These are phyloP conservation scores for Globisporangium alternatum DNA, from an alignment of 352 stramenopile species.

Conservation along the genomic window DNA sequence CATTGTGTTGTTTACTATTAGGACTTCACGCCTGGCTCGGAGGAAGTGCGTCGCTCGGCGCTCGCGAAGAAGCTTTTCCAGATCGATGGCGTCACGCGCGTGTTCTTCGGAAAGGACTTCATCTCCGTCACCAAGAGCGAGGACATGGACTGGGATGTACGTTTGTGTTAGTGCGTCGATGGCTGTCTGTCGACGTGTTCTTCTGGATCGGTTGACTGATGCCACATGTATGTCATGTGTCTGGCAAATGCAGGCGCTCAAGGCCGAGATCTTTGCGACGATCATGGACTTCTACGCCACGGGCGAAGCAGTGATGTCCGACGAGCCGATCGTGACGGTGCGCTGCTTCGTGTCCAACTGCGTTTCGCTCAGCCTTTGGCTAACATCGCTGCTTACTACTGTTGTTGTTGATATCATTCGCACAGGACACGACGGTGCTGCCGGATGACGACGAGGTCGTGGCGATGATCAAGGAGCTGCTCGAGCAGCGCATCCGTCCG, in stretches of 20 bases:
- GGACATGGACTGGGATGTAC: constrained; percentile 91
- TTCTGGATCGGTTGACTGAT: not conserved
- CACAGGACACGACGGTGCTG: constrained; percentile 91
- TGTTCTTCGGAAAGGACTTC: constrained; percentile 98
- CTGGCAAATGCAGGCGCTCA: constrained; percentile 45
- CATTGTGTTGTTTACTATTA: constrained; percentile 19
- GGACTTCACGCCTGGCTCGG: constrained; percentile 82
- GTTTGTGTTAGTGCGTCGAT: constrained; percentile 19
- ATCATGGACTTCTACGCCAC: constrained; percentile 98
- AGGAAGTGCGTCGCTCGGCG: constrained; percentile 90
- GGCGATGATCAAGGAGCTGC: constrained; percentile 99
- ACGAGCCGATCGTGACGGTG: constrained; percentile 80
- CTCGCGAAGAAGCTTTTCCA: constrained; percentile 96
- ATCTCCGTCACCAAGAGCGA: constrained; percentile 98
- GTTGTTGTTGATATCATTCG: not conserved
- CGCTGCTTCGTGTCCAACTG: constrained; percentile 5
- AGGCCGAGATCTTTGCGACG: constrained; percentile 93
- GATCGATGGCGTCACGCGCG: constrained; percentile 93
- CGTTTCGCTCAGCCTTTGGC: not conserved
- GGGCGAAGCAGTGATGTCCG: constrained; percentile 88
- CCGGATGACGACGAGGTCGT: constrained; percentile 98
- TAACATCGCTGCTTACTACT: not conserved
- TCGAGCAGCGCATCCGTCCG: constrained; percentile 97
- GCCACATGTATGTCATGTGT: not conserved
- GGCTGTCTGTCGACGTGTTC: not conserved